phyloP scores from a whole-genome alignment of 169 alveolate genomes.

The Eimeria maxima region DNA sequence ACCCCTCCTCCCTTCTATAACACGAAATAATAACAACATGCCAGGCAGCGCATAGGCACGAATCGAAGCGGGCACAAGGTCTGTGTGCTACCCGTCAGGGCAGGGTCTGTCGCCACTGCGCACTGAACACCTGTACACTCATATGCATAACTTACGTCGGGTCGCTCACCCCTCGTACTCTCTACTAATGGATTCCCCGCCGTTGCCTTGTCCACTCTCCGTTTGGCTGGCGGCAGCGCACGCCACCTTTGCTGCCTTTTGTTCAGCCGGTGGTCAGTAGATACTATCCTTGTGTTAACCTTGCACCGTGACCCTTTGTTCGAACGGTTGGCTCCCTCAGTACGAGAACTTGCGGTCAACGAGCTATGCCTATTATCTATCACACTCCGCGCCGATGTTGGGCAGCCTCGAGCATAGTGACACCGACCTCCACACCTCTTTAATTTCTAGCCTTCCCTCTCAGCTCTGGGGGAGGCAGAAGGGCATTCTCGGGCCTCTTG shows the following conservation, averaged over 20 bases:
- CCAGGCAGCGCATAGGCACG: not conserved
- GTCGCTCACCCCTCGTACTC: not conserved
- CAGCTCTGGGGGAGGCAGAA: too few species aligned
- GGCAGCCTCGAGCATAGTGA: too few species aligned
- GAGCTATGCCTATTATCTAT: too few species aligned
- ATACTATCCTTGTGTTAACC: too few species aligned
- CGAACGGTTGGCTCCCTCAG: too few species aligned
- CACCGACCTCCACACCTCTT: too few species aligned
- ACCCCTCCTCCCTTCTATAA: not conserved
- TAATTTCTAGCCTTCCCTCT: too few species aligned
- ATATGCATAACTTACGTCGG: not conserved
- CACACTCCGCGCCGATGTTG: too few species aligned
- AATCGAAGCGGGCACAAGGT: not conserved
- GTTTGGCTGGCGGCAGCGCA: not conserved
- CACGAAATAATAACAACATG: not conserved
- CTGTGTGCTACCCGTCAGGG: constrained; percentile 2
- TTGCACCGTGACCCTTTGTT: too few species aligned
- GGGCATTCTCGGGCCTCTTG: too few species aligned
- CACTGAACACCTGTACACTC: not conserved
- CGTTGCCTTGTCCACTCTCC: not conserved
- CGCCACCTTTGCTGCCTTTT: not conserved
- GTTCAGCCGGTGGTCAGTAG: not conserved
- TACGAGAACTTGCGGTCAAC: too few species aligned
- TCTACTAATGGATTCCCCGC: not conserved
- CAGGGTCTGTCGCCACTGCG: not conserved